Evolutionary conservation across 2,329 filamentous ascomycete genomes (phyloP).

Genomic region (Macrophomina tecta): DNA sequence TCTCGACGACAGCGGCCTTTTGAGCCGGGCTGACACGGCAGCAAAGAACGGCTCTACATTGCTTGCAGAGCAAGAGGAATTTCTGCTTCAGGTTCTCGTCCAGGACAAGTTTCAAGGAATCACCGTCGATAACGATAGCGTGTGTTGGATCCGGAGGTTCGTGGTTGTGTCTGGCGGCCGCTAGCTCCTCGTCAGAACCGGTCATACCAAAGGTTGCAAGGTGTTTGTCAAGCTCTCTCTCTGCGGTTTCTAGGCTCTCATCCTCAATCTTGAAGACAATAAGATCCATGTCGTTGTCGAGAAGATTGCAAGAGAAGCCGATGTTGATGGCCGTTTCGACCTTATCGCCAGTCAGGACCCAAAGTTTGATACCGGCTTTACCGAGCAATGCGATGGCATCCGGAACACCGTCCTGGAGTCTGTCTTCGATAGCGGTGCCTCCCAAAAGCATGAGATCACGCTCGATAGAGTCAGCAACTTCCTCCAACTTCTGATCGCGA

Average conservation of each 20-base stretch:
- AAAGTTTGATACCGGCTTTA: constrained; percentile 95
- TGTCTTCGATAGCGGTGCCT: constrained; percentile 96
- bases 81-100: constrained; percentile 84
- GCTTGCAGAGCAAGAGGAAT: constrained; percentile 93
- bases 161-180: constrained; percentile 79
- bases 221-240: constrained; percentile 75
- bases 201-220: constrained; percentile 76
- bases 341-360: constrained; percentile 98
- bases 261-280: constrained; percentile 87
- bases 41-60: constrained; percentile 94
- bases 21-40: constrained; percentile 96
- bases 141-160: constrained; percentile 86
- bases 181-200: constrained; percentile 84
- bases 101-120: constrained; percentile 87
- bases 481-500: constrained; percentile 91
- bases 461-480: constrained; percentile 88
- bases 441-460: constrained; percentile 86
- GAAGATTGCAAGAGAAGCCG: constrained; percentile 95
- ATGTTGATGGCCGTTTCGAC: constrained; percentile 99
- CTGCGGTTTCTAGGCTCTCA: constrained; percentile 68
- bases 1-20: constrained; percentile 93
- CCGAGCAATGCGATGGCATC: constrained; percentile 92
- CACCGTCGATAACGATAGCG: constrained; percentile 92
- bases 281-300: constrained; percentile 97
- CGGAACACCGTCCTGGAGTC: constrained; percentile 93